Conservation (phyloP, 768 basidiomycete species). For the Leccinellum rugosiceps region DNA sequence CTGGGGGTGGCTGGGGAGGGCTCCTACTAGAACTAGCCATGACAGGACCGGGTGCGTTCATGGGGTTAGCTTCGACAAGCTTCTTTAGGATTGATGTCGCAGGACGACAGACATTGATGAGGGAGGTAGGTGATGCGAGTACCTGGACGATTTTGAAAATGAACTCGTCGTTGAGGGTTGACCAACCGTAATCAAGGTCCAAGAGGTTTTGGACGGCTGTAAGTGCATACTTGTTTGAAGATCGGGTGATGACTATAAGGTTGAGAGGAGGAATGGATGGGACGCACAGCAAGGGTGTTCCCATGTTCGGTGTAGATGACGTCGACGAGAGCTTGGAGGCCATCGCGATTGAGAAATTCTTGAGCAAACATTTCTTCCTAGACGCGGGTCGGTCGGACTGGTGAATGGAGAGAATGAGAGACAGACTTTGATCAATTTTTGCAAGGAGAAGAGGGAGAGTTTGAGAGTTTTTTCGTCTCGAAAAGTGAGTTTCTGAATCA, state of each 20-base stretch:
- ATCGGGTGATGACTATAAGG: constrained; percentile 5
- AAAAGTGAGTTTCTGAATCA: constrained; percentile 61
- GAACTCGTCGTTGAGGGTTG: constrained; percentile 65
- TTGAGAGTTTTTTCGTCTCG: constrained; percentile 60
- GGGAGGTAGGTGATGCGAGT: constrained; percentile 67
- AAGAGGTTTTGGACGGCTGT: constrained; percentile 85
- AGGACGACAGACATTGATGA: constrained; percentile 89
- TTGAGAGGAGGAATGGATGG: not conserved
- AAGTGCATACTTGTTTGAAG: constrained; percentile 64
- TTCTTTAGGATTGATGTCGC: constrained; percentile 88
- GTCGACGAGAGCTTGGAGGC: constrained; percentile 65
- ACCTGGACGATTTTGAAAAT: constrained; percentile 77
- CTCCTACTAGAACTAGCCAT: constrained; percentile 58
- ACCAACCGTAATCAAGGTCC: constrained; percentile 85
- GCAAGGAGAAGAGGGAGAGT: constrained; percentile 71
- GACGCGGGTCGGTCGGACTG: not conserved
- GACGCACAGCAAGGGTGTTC: constrained; percentile 78
- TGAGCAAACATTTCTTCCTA: constrained; percentile 83
- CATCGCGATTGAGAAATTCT: constrained; percentile 73
- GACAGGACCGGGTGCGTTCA: constrained; percentile 56
- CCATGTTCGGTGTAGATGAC: constrained; percentile 67
- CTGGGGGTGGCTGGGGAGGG: constrained; percentile 52
- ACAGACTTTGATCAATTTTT: constrained; percentile 73
- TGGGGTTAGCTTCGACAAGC: constrained; percentile 83
- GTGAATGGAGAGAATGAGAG: not conserved